Base-by-base conservation (phyloP, 78 protist genomes). In the Mantamonas sphyraenae region DNA sequence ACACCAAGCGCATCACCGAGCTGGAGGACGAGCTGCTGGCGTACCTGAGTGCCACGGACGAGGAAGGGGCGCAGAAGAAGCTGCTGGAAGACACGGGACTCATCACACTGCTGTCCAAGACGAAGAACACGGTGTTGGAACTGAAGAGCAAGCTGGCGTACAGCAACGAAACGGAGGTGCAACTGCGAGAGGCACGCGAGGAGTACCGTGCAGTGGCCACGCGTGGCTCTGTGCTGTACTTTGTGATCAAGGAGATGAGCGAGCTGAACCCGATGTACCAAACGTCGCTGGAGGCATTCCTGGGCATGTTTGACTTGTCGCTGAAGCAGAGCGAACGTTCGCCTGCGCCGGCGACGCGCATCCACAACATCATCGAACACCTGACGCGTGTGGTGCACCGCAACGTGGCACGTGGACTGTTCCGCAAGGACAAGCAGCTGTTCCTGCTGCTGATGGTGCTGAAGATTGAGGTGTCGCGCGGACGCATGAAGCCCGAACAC, bases 141-240 rank as follows among this genome's bases (percentile, higher is more conserved):
- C 53, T 47, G 53, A 47, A 47, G 53, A 16, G 16, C 12, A 47
- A 47, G 53, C 53, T 47, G 53, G 53, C 12, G 12, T 12, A 19
- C 16, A 16, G 28, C 16, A 16, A 12, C 12, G 16, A 47, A 12
- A 47, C 53, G 16, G 53, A 85, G 55, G 31, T 7, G 57, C 45
- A 73, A 26, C 88, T 92, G 71, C 59, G 24, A 26, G 40, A 22
- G 16, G 83, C 91, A 14, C 77, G 90, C 16, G 89, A 85, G 76
- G 88, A 85, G 75, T 92, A 83, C 82, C 81, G 90, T 28, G 80
- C 89, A 3, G 85, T 89, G 14, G 95, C 95, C 19, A 56, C 64
- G 19, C 91, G 94, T 17, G 92, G 92, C 62, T 72, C 92, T 1
- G n/a, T 87, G 16, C 42, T 93, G 30, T 93, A 87, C 69, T 93